phyloP scores from a whole-genome alignment of 176 grass and related monocot genomes.

The Luzula sylvatica region DNA sequence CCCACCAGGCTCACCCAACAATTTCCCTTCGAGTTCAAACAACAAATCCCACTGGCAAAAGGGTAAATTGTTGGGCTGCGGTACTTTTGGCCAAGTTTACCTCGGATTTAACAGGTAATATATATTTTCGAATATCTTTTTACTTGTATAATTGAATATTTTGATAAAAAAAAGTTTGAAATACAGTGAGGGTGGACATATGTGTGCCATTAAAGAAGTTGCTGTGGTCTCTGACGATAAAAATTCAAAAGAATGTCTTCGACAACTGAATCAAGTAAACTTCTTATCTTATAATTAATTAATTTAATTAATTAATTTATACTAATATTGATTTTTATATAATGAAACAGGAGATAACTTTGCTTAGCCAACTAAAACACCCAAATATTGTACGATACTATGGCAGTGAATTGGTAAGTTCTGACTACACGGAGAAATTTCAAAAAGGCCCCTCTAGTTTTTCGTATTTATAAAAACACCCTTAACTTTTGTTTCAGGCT shows the following conservation, averaged over 20 bases:
- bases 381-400: conserved; percentile 87
- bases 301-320: conserved; percentile 14
- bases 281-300: conserved; percentile 9
- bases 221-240: conserved; percentile 88
- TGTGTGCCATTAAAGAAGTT: conserved; percentile 99
- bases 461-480: conserved; percentile 17
- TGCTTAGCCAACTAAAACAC: conserved; percentile 84
- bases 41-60: conserved; percentile 55
- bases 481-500: conserved; percentile 41
- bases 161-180: not conserved
- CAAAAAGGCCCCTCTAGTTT: conserved; percentile 1
- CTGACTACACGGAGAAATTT: too few relatives aligned
- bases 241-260: conserved; percentile 92
- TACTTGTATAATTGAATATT: not conserved
- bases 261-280: conserved; percentile 73
- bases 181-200: conserved; percentile 69
- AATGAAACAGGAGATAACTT: conserved; percentile 78
- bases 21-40: conserved; percentile 21
- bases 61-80: conserved; percentile 75
- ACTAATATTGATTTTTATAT: conserved; percentile 2
- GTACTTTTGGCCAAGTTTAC: conserved; percentile 92
- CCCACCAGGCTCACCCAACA: conserved; percentile 27
- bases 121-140: not conserved
- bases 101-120: conserved; percentile 87
- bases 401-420: conserved; percentile 88